Percentiles rank a stretch among this genome's conserved stretches.
Evolutionary conservation across 768 basidiomycete species (phyloP).

Genomic region (Naganishia onofrii): DNA sequence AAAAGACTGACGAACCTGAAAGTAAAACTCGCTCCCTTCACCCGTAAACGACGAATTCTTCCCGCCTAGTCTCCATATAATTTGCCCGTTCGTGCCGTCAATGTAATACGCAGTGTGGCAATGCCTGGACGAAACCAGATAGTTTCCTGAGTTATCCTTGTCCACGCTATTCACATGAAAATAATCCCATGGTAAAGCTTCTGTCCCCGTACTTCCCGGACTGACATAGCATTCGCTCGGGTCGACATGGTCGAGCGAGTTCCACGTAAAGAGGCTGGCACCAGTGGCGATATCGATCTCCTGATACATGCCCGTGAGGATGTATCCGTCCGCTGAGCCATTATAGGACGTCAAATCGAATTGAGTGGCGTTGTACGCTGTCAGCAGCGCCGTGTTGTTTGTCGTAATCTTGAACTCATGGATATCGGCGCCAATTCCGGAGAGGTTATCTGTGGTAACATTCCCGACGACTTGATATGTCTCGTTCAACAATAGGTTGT

Average conservation of each 20-base stretch:
- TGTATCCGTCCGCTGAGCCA: conserved; percentile 32
- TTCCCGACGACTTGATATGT: conserved; percentile 19
- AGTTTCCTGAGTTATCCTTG: conserved; percentile 39
- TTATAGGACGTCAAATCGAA: conserved; percentile 35
- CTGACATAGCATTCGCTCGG: conserved; percentile 36
- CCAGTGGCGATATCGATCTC: conserved; percentile 43
- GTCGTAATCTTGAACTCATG: conserved; percentile 41
- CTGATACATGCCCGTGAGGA: conserved; percentile 34
- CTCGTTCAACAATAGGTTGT: conserved; percentile 32
- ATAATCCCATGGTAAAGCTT: conserved; percentile 31
- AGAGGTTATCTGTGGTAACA: background rate
- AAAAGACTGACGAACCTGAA: conserved; percentile 31
- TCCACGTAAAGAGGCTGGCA: conserved; percentile 43
- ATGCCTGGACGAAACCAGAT: conserved; percentile 42
- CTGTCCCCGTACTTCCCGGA: conserved; percentile 34
- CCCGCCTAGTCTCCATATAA: conserved; percentile 41
- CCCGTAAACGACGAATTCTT: conserved; percentile 38
- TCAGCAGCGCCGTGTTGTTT: conserved; percentile 40
- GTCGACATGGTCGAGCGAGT: conserved; percentile 38
- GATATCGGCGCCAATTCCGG: conserved; percentile 29
- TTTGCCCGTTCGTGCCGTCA: conserved; percentile 32
- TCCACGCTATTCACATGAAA: conserved; percentile 47
- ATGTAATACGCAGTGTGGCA: conserved; percentile 43
- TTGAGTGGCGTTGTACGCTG: conserved; percentile 30
- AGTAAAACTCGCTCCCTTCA: conserved; percentile 32